phyloP scores from a whole-genome alignment of 148 eudicot species.

The Heliamphora exappendiculata region DNA sequence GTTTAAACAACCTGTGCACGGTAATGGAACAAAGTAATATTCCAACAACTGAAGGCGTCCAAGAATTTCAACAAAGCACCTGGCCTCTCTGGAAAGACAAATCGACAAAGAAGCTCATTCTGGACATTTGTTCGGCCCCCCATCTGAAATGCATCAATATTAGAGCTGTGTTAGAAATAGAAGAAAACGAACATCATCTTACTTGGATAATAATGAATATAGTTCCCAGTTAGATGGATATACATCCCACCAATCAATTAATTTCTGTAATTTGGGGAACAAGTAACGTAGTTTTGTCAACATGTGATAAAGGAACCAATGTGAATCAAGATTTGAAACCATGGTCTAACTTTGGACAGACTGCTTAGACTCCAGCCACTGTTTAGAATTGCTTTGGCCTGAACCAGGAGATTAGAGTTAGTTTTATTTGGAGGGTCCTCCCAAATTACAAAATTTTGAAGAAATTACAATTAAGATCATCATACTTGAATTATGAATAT shows the following conservation, averaged over 20 bases:
- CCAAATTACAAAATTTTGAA: neutral
- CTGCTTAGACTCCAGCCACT: neutral
- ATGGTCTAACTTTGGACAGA: neutral
- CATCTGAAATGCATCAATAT: constrained; percentile 42
- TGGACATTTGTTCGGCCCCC: constrained; percentile 66
- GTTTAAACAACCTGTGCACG: constrained; percentile 59
- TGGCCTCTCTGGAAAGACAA: constrained; percentile 84
- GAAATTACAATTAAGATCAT: neutral
- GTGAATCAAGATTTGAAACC: neutral
- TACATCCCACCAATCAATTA: neutral
- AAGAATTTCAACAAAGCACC: constrained; percentile 85
- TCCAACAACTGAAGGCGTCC: constrained; percentile 85
- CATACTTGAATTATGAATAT: neutral
- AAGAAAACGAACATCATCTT: neutral
- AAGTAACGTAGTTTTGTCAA: no score
- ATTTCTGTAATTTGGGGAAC: no score
- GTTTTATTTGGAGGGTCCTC: neutral
- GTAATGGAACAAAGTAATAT: constrained; percentile 92
- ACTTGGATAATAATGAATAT: neutral
- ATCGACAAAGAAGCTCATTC: constrained; percentile 79
- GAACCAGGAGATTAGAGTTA: neutral
- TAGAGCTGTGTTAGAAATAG: neutral
- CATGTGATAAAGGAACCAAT: neutral
- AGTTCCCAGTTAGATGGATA: neutral
- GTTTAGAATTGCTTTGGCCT: neutral